These are phyloP conservation scores for Chrysopogon serrulatus DNA, from an alignment of 176 grass and related monocot genomes.

Conservation along the genomic window DNA sequence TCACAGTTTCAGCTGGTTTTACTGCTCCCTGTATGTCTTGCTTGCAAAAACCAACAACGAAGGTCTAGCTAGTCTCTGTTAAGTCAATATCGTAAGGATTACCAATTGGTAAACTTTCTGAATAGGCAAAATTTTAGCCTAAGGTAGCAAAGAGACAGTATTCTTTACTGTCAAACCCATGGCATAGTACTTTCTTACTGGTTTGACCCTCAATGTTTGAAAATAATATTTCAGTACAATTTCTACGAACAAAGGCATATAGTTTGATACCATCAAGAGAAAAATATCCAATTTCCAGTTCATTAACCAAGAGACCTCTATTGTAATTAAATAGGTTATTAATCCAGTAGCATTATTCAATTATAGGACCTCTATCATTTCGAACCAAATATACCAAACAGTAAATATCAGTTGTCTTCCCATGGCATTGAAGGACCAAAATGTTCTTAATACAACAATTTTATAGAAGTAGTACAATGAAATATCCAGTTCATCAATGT, in stretches of 20 bases:
- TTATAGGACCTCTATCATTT: too few species aligned
- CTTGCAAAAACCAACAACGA: conserved; percentile 87
- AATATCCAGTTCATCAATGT: not conserved
- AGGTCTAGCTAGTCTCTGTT: conserved; percentile 73
- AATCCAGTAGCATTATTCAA: too few species aligned
- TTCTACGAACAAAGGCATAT: not conserved
- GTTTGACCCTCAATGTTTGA: not conserved
- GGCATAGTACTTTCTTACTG: not conserved
- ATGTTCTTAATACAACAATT: not conserved
- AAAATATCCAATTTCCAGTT: not conserved
- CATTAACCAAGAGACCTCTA: not conserved
- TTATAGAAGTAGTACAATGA: not conserved
- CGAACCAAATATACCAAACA: not conserved
- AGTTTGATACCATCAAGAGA: not conserved
- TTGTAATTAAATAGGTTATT: not conserved
- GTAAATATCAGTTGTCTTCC: not conserved
- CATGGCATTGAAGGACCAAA: not conserved
- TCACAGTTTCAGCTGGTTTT: conserved; percentile 78
- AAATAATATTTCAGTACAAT: not conserved
- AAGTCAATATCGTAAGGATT: conserved; percentile 4
- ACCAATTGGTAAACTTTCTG: not conserved
- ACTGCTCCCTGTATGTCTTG: conserved; percentile 91
- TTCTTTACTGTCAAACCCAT: not conserved
- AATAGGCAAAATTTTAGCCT: not conserved
- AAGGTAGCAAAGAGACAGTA: not conserved